phyloP scores from a whole-genome alignment of 2,329 filamentous ascomycete species.

The Celoporthe dispersa region DNA sequence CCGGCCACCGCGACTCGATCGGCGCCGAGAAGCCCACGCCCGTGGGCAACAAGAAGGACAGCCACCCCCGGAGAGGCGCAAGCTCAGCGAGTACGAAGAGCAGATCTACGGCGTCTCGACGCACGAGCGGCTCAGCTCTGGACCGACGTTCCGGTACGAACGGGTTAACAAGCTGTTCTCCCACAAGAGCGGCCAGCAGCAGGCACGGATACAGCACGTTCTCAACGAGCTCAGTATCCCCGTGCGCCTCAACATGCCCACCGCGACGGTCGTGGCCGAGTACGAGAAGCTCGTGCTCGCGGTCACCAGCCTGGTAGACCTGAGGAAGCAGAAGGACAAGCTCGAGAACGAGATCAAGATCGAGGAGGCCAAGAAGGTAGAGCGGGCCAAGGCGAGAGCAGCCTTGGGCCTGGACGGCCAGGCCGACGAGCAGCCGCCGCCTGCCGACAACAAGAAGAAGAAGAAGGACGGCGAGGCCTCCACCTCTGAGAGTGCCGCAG shows the following conservation, averaged over 20 bases:
- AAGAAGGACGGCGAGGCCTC: slow-evolving; percentile 24
- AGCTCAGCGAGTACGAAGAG: slow-evolving; percentile 77
- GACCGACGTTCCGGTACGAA: slow-evolving; percentile 88
- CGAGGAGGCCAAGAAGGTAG: slow-evolving; percentile 60
- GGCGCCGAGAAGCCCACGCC: slow-evolving; percentile 44
- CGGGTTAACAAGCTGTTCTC: slow-evolving; percentile 78
- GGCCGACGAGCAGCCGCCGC: slow-evolving; percentile 21
- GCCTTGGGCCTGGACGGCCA: slow-evolving; percentile 30
- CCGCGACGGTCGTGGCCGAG: slow-evolving; percentile 68
- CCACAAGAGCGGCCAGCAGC: slow-evolving; percentile 77
- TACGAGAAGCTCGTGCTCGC: slow-evolving; percentile 73
- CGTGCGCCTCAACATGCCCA: slow-evolving; percentile 73
- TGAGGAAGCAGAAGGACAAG: slow-evolving; percentile 76
- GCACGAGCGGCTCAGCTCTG: slow-evolving; percentile 82
- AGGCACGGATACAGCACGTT: slow-evolving; percentile 73
- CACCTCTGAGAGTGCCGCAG: slow-evolving; percentile 18
- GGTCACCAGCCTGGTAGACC: slow-evolving; percentile 71
- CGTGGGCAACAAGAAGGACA: slow-evolving; percentile 56
- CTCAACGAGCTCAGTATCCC: slow-evolving; percentile 75
- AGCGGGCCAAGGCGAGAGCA: slow-evolving; percentile 49
- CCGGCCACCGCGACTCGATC: slow-evolving; percentile 51
- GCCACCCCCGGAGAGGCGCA: slow-evolving; percentile 62
- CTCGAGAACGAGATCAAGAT: slow-evolving; percentile 72
- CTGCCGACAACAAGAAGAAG: slow-evolving; percentile 22
- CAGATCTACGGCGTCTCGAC: slow-evolving; percentile 81